Base-by-base conservation (phyloP, 495 filamentous ascomycete genomes). In the Penicillium verhagenii region DNA sequence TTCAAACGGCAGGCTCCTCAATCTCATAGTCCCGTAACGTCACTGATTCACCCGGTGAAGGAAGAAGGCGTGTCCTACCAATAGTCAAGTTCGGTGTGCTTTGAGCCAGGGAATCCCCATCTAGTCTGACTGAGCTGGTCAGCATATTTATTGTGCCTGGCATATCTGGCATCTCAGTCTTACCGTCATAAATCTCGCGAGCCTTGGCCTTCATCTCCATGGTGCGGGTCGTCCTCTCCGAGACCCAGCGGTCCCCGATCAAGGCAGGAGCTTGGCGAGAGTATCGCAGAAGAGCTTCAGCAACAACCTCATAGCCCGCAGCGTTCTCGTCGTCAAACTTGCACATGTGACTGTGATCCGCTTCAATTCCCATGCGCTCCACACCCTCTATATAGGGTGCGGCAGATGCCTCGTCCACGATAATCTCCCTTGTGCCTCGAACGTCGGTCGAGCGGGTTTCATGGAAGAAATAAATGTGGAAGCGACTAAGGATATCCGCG, bases 291-390 rank as follows among this genome's bases (percentile, higher is more conserved):
- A 96, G 72, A 0, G 86, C 86, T 28, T 86, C 88, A 1, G 85
- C 84, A 13, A 96, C 79, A 16, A 86, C 84, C 39, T 85, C 79
- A 59, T 86, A 96, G 1, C 91, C 91, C 0, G 90, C 86, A 0
- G 90, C 78, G 52, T 76, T 82, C 19, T 83, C 80, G 57, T 82
- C 84, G 26, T 88, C 86, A 56, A 94, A 96, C 62, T 91, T 94
- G 75, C 86, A 91, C 89, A 96, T 94, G 31, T 82, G 79, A n/a
- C 86, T 87, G 65, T 96, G 91, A n/a, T 83, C 86, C 1, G 88
- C 86, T 58, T 92, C 87, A 43, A 96, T 90, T 13, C 87, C 86
- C 60, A 86, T 89, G 43, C 87, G 85, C 50, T 85, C 84, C 1
- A 89, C 88, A 50, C 88, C 86, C 16, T 88, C 86, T 18, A 88